These are phyloP conservation scores for Halophytophthora polymorphica DNA, from an alignment of 352 stramenopile genomes.

Conservation along the genomic window DNA sequence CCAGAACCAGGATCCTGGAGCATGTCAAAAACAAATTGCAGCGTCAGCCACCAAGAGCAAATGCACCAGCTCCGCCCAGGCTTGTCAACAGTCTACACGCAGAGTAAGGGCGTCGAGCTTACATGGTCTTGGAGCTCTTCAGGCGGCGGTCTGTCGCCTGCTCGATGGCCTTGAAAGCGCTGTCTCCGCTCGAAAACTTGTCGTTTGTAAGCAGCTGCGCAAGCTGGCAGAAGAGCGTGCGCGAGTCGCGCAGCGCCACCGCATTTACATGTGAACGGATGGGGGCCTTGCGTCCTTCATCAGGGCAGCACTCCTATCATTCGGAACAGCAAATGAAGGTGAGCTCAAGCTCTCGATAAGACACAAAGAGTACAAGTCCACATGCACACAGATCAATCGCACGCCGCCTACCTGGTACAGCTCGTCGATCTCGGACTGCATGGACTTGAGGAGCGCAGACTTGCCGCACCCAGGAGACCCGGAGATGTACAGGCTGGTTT, in stretches of 20 bases:
- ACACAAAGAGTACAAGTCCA: background rate
- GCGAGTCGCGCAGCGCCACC: slow-evolving; percentile 55
- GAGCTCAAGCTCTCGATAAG: slow-evolving; percentile 5
- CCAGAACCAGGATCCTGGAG: slow-evolving; percentile 62
- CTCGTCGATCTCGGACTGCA: slow-evolving; percentile 42
- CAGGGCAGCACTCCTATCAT: slow-evolving; percentile 29
- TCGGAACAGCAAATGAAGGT: slow-evolving; percentile 5
- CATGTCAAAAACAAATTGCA: background rate
- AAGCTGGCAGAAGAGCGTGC: slow-evolving; percentile 51
- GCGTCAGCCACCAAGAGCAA: background rate
- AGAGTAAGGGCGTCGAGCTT: slow-evolving; percentile 3
- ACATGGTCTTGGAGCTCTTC: slow-evolving; percentile 59
- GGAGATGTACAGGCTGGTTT: slow-evolving; percentile 75
- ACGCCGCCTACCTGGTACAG: slow-evolving; percentile 44
- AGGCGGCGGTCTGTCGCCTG: slow-evolving; percentile 33
- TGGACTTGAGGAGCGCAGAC: slow-evolving; percentile 62
- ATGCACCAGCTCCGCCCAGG: background rate
- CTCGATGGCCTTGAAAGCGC: slow-evolving; percentile 71
- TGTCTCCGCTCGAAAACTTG: slow-evolving; percentile 33
- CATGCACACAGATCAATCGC: background rate
- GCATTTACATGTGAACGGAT: slow-evolving; percentile 70
- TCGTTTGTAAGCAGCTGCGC: slow-evolving; percentile 52
- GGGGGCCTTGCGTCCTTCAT: slow-evolving; percentile 28
- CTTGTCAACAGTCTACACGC: background rate
- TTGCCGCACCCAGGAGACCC: slow-evolving; percentile 78